Conservation (phyloP, 169 alveolate species). For the Plasmodium blacklocki region DNA sequence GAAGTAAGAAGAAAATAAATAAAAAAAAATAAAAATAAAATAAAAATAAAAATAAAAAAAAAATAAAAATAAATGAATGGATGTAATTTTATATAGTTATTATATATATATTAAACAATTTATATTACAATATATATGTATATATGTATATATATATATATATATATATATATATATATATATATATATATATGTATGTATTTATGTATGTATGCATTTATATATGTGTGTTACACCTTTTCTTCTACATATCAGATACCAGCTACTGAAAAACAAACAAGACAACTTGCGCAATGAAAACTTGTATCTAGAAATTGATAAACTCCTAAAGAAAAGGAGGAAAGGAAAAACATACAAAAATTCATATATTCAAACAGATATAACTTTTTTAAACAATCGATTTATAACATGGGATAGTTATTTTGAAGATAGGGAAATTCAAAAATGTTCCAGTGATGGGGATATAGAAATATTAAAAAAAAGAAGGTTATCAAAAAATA, state of each 20-base stretch:
- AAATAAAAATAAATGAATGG: neutral
- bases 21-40: neutral
- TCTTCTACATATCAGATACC: conserved; percentile 4
- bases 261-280: conserved; percentile 27
- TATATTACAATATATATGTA: neutral
- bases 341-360: conserved; percentile 34
- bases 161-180: conserved; percentile 1
- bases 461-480: conserved; percentile 24
- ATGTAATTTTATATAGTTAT: too few relatives aligned
- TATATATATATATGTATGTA: neutral
- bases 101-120: too few relatives aligned
- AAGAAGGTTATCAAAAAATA: conserved; percentile 14
- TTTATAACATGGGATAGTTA: conserved; percentile 40
- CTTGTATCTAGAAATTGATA: conserved; percentile 27
- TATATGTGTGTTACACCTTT: neutral
- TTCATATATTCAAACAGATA: conserved; percentile 23
- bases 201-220: neutral
- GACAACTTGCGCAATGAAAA: conserved; percentile 14
- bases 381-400: conserved; percentile 30
- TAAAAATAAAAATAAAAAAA: neutral
- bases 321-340: conserved; percentile 10
- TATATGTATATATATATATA: neutral
- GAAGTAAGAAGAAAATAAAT: conserved; percentile 2
- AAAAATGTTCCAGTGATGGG: conserved; percentile 40
- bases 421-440: conserved; percentile 23